Evolutionary conservation across 768 basidiomycete genomes (phyloP).

Genomic region (Collybiopsis luxurians): DNA sequence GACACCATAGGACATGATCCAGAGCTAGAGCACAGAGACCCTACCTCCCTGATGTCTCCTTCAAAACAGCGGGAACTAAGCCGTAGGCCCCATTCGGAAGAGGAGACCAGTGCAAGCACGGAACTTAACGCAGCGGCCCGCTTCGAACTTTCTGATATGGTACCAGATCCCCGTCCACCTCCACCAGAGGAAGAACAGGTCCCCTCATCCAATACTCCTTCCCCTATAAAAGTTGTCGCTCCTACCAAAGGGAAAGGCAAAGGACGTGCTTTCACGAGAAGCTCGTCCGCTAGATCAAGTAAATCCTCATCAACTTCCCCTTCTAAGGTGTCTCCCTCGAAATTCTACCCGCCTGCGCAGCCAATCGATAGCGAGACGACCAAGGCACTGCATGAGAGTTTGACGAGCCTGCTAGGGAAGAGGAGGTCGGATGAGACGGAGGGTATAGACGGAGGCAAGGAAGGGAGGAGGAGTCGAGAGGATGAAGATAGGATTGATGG

Average conservation of each 20-base stretch:
- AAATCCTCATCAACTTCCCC: conserved; percentile 16
- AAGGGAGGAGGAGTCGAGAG: conserved; percentile 3
- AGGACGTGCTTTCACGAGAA: conserved; percentile 16
- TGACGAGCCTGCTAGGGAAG: conserved; percentile 70
- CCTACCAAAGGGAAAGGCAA: conserved; percentile 1
- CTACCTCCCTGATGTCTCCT: neutral
- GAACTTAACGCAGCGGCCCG: neutral
- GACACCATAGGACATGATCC: neutral
- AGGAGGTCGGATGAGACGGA: conserved; percentile 46
- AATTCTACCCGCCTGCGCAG: conserved; percentile 34
- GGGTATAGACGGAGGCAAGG: conserved; percentile 18
- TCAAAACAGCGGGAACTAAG: neutral
- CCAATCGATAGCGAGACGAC: conserved; percentile 44
- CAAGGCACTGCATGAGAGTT: conserved; percentile 65
- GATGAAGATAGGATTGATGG: conserved; percentile 16
- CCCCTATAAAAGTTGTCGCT: neutral
- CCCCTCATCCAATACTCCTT: conserved; percentile 5
- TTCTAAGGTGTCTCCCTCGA: conserved; percentile 19
- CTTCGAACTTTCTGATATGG: neutral
- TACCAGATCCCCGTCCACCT: neutral
- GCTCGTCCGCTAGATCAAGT: conserved; percentile 20
- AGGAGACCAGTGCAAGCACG: neutral
- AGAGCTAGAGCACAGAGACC: neutral
- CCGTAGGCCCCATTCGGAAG: conserved; percentile 1
- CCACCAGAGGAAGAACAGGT: neutral